Evolutionary conservation across 2,329 filamentous ascomycete genomes (phyloP).

Genomic region (Claviceps cyperi): DNA sequence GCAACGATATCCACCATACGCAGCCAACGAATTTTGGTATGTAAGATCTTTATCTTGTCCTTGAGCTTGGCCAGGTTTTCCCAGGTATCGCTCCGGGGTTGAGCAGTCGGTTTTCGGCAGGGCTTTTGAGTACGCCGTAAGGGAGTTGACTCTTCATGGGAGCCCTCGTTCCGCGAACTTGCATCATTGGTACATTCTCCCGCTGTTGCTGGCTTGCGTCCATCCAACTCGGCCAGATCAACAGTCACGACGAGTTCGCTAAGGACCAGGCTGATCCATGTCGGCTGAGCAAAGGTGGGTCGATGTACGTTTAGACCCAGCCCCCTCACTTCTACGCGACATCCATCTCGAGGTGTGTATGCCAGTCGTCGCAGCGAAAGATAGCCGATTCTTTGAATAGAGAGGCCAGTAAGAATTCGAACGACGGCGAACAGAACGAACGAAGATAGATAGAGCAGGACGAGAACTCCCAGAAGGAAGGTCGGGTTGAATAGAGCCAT

Average conservation of each 20-base stretch:
- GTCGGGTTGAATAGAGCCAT: constrained; percentile 61
- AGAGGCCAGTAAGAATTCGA: constrained; percentile 83
- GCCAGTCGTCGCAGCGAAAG: constrained; percentile 81
- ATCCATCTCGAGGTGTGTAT: constrained; percentile 77
- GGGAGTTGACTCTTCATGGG: constrained; percentile 7
- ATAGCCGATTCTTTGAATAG: constrained; percentile 89
- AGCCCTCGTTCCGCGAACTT: constrained; percentile 12
- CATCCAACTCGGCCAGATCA: constrained; percentile 54
- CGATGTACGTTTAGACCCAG: constrained; percentile 80
- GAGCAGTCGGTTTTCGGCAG: constrained; percentile 10
- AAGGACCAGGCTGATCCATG: constrained; percentile 84
- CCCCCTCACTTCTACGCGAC: constrained; percentile 79
- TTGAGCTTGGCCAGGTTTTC: constrained; percentile 63
- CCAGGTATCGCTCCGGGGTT: constrained; percentile 60
- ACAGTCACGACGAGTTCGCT: constrained; percentile 75
- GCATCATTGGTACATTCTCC: constrained; percentile 16
- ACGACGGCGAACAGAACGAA: constrained; percentile 90
- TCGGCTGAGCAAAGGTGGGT: constrained; percentile 92
- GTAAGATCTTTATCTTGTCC: constrained; percentile 72
- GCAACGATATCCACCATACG: constrained; percentile 80
- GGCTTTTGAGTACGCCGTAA: constrained; percentile 7
- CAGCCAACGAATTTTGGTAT: constrained; percentile 78
- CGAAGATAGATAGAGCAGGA: constrained; percentile 77
- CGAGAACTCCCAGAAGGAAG: constrained; percentile 71
- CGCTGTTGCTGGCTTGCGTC: constrained; percentile 23